These are phyloP conservation scores for Melanogaster broomeanus DNA, from an alignment of 768 basidiomycete species.

Conservation along the genomic window DNA sequence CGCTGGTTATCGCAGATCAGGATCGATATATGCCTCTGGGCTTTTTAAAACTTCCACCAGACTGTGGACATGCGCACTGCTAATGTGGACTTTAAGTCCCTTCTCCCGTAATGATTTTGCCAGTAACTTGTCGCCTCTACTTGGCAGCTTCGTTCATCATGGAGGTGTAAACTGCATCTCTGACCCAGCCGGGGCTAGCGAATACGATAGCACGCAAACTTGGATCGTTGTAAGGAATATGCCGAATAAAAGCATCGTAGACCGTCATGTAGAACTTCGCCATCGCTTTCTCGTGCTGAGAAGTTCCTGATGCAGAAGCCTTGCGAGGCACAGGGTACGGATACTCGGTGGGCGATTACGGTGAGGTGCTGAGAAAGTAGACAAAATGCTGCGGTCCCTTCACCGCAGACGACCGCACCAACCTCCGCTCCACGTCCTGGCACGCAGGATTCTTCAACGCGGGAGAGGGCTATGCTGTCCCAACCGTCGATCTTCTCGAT, in stretches of 20 bases:
- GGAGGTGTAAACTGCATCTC: constrained; percentile 84
- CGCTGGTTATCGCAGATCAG: neutral
- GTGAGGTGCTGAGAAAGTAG: constrained; percentile 97
- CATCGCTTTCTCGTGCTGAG: constrained; percentile 92
- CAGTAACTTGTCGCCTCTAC: constrained; percentile 81
- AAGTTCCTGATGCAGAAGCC: constrained; percentile 74
- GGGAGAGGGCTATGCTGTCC: constrained; percentile 84
- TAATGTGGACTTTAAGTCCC: constrained; percentile 88
- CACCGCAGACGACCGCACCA: constrained; percentile 93
- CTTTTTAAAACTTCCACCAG: constrained; percentile 92
- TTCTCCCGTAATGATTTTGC: constrained; percentile 77
- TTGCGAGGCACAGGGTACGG: constrained; percentile 90
- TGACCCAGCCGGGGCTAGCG: constrained; percentile 95
- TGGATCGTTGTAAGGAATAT: constrained; percentile 80
- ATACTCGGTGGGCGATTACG: constrained; percentile 85
- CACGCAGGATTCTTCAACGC: constrained; percentile 85
- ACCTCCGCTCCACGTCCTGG: constrained; percentile 97
- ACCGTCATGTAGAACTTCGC: constrained; percentile 79
- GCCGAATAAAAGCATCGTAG: constrained; percentile 84
- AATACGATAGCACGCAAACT: constrained; percentile 89
- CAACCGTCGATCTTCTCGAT: constrained; percentile 88
- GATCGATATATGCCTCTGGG: constrained; percentile 67
- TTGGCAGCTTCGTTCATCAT: constrained; percentile 80
- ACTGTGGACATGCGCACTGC: constrained; percentile 93
- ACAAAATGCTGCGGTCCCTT: constrained; percentile 94